phyloP scores from a whole-genome alignment of 108 stramenopile genomes.

The Nitzschia putrida region DNA sequence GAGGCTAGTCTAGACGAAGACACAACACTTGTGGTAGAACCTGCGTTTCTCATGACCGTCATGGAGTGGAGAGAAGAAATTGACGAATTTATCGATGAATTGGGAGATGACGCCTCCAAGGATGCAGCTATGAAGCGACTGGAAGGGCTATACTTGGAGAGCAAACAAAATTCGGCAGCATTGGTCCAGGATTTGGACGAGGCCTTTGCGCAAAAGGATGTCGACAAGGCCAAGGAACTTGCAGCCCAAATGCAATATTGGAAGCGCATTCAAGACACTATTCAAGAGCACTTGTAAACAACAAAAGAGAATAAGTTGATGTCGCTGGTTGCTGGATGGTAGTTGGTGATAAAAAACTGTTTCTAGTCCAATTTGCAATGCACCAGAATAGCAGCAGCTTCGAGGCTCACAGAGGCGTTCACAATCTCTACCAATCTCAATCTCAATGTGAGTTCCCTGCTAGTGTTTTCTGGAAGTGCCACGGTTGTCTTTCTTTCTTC shows the following conservation, averaged over 20 bases:
- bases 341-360: too few relatives aligned
- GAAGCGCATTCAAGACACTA: constrained; percentile 65
- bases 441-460: too few relatives aligned
- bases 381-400: too few relatives aligned
- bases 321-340: too few relatives aligned
- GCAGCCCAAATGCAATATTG: constrained; percentile 76
- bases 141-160: constrained; percentile 24
- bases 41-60: constrained; percentile 53
- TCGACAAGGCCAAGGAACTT: constrained; percentile 45
- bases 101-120: background rate
- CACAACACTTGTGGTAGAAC: constrained; percentile 35
- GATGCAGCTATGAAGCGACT: constrained; percentile 21
- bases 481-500: too few relatives aligned
- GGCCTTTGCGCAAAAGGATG: constrained; percentile 50
- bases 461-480: too few relatives aligned
- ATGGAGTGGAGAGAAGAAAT: constrained; percentile 75
- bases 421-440: too few relatives aligned
- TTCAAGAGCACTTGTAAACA: constrained; percentile 55
- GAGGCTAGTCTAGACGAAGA: background rate
- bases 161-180: constrained; percentile 4
- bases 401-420: too few relatives aligned
- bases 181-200: constrained; percentile 18
- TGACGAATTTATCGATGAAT: constrained; percentile 24
- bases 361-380: too few relatives aligned
- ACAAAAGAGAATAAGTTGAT: too few relatives aligned